Percentiles rank a stretch among this genome's conserved stretches.
Conservation (phyloP, 129 eudicot species). For the Pseudognaphalium luteoalbum region DNA sequence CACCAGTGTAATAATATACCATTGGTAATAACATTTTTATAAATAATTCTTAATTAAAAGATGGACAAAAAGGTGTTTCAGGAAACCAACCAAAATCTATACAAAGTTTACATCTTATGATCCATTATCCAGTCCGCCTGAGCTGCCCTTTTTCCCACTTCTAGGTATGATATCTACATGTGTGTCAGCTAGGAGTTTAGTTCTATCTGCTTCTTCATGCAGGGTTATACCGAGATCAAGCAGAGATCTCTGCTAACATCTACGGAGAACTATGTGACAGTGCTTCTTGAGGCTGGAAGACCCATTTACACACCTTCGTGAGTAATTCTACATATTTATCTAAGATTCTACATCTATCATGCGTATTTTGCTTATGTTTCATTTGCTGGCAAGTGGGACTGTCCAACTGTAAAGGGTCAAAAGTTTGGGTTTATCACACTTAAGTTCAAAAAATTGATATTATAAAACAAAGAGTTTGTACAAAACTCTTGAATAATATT, state of each 20-base stretch:
- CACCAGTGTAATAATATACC: no score
- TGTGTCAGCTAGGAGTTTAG: neutral
- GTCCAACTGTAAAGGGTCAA: neutral
- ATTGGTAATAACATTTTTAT: neutral
- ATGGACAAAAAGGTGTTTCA: neutral
- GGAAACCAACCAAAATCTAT: neutral
- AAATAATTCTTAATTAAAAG: no score
- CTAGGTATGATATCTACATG: neutral
- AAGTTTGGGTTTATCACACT: neutral
- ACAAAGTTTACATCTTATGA: no score
- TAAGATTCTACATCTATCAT: neutral
- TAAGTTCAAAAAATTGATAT: no score
- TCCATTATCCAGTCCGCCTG: no score
- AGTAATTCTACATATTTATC: slow-evolving; percentile 22
- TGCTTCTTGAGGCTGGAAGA: slow-evolving; percentile 73
- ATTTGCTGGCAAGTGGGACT: neutral
- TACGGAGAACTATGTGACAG: slow-evolving; percentile 77
- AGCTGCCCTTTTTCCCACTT: no score
- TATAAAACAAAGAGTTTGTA: no score
- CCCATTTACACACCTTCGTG: slow-evolving; percentile 78
- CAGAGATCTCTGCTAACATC: slow-evolving; percentile 79
- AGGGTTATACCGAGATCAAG: slow-evolving; percentile 89
- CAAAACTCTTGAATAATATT: neutral
- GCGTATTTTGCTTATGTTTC: neutral
- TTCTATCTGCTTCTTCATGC: neutral